Evolutionary conservation across 2,329 filamentous ascomycete genomes (phyloP).

Genomic region (Aspergillus ochraceus): DNA sequence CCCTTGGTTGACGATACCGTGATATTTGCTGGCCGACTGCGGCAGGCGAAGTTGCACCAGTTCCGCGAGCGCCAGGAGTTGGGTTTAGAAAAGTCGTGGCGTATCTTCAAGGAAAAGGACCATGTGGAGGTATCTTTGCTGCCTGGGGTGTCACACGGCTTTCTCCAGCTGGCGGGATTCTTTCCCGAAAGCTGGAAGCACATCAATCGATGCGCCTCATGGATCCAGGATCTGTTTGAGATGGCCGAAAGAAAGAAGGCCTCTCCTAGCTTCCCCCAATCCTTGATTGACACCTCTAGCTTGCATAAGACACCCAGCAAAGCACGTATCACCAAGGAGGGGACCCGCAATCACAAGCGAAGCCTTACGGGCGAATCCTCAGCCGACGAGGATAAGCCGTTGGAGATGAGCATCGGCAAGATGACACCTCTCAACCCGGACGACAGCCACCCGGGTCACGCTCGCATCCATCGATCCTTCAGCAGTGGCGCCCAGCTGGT

Average conservation of each 20-base stretch:
- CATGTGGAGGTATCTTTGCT: conserved; percentile 81
- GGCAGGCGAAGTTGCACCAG: conserved; percentile 68
- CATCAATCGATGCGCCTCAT: conserved; percentile 73
- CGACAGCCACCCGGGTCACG: conserved; percentile 24
- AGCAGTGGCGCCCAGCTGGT: neutral
- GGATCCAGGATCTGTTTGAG: conserved; percentile 77
- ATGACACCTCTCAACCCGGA: conserved; percentile 22
- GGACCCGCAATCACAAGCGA: conserved; percentile 47
- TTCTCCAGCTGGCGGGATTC: conserved; percentile 83
- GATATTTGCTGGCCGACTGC: conserved; percentile 87
- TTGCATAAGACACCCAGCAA: conserved; percentile 1
- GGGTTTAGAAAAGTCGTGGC: conserved; percentile 54
- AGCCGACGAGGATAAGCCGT: conserved; percentile 74
- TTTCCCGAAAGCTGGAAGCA: conserved; percentile 91
- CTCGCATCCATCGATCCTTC: neutral
- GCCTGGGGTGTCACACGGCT: conserved; percentile 88
- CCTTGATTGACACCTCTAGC: conserved; percentile 3
- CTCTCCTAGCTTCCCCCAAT: conserved; percentile 18
- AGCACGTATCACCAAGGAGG: conserved; percentile 12
- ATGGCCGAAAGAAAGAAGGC: conserved; percentile 22
- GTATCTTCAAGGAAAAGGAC: conserved; percentile 69
- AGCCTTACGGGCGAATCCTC: conserved; percentile 59
- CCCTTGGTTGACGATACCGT: conserved; percentile 96
- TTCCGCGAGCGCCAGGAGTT: conserved; percentile 57
- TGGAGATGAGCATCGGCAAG: conserved; percentile 72